Percentiles rank a stretch among this genome's conserved stretches.
These are phyloP conservation scores for Zopfochytrium polystomum DNA, from an alignment of 371 early-diverging fungal genomes.

Conservation along the genomic window DNA sequence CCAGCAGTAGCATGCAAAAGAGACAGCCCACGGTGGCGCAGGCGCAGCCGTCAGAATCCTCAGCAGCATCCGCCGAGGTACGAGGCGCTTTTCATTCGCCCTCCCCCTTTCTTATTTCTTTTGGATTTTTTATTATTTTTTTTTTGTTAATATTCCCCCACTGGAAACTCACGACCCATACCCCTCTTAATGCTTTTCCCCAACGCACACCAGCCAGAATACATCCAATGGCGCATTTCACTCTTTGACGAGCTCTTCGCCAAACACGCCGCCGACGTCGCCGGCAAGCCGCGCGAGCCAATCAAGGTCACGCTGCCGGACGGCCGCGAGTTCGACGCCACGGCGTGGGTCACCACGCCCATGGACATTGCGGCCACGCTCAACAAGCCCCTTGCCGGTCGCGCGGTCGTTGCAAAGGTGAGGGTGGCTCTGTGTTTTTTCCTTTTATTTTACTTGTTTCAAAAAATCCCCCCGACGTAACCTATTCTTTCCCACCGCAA, in stretches of 20 bases:
- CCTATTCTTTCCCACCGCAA: not conserved
- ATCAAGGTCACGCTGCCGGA: conserved; percentile 92
- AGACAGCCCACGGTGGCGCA: too few relatives aligned
- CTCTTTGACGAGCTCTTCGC: conserved; percentile 87
- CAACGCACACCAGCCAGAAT: too few relatives aligned
- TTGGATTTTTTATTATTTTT: too few relatives aligned
- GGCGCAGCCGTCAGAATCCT: too few relatives aligned
- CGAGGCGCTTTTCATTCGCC: too few relatives aligned
- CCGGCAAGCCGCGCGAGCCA: conserved; percentile 77
- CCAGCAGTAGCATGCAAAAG: too few relatives aligned
- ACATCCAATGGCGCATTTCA: conserved; percentile 80
- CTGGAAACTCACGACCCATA: too few relatives aligned
- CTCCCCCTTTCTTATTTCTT: too few relatives aligned
- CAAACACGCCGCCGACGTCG: conserved; percentile 72
- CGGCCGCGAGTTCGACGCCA: conserved; percentile 78
- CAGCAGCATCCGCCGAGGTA: too few relatives aligned
- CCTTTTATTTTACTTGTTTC: not conserved
- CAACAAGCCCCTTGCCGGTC: conserved; percentile 86
- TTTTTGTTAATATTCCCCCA: too few relatives aligned
- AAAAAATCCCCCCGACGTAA: too few relatives aligned
- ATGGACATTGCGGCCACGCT: conserved; percentile 86
- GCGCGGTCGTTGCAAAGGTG: conserved; percentile 93
- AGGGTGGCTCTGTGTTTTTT: not conserved
- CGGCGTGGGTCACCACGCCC: conserved; percentile 96
- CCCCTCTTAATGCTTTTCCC: too few relatives aligned